Base-by-base conservation (phyloP, 257 asterid species). In the Paulownia fortunei region DNA sequence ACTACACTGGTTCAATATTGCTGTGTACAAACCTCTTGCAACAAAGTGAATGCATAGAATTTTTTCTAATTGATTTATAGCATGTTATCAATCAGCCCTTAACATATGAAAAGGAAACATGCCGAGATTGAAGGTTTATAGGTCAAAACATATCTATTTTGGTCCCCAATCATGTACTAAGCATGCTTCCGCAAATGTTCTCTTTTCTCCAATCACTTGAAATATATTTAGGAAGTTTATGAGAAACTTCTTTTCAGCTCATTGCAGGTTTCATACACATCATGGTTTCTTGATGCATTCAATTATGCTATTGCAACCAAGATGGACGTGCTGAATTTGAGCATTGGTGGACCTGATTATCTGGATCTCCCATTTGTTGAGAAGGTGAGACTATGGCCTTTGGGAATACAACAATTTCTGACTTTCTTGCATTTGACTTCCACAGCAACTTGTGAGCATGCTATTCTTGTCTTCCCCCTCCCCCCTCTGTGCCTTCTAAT, bases 201-300 rank as follows among this genome's bases (percentile, higher is more conserved):
- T 16, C 30, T 60, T 74, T 71, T 49, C 71, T 76, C 67, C 73
- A 4, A 23, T 66, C 65, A 78, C 60, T 77, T 81, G 74, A 54
- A 74, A 52, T 44, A 49, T 74, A 24, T 82, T 84, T 82, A 85
- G 81, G 84, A 81, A 91, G 97, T 86, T 82, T 86, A 86, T 91
- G 94, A 95, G 93, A 86, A 91, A 82, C 86, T 82, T 91, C 85
- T 87, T 71, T 89, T 93, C 98, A 95, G 98, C 93, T 93, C 81
- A 82, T 84, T 95, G 92, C 99, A 95, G 99, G 97, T 95, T 81
- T 95, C 99, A 60, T 95, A 91, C 86, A 95, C 99, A 23, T 95
- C 99, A 30, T 95, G 98, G 98, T 95, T 95, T 83, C 99, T 95
- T 89, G 99, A 95, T 80, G 99, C 99, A 71, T 95, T 95, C 88